Base-by-base conservation (phyloP, 2,329 filamentous ascomycete genomes). In the Trichophyton mentagrophytes region DNA sequence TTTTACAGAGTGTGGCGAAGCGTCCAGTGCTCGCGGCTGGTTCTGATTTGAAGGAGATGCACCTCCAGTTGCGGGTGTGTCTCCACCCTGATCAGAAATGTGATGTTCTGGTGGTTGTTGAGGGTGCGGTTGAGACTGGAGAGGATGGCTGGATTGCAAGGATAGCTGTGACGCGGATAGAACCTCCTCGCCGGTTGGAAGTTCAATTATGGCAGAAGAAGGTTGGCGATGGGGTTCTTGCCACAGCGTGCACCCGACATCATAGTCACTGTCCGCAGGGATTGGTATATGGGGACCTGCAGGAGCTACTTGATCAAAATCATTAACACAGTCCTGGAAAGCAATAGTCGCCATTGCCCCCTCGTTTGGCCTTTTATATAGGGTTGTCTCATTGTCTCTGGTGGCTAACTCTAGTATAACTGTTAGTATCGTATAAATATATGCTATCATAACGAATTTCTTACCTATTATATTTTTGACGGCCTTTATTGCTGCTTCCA, bases 101-200 rank as follows among this genome's bases (percentile, higher is more conserved):
- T 20, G 25, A 9, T 55, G 27, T 22, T 49, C 20, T 15, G 1
- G 13, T 30, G 22, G 20, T 8, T n/a, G 27, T 5, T 33, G 15
- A 20, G 8, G 30, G 15, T 17, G 49, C 2, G 15, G 3, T 20
- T 36, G 49, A 13, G 49, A 38, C 1, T 17, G n/a, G 2, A 7
- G 15, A 33, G 15, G 15, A 36, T 11, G 9, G 17, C 27, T 55
- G 15, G 49, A 20, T 4, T 15, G 30, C n/a, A 55, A 8, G 15
- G 17, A 55, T 55, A 55, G 25, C 13, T 55, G 49, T 25, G 59
- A 61, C 9, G 27, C 59, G 20, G 15, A 30, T 38, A 61, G 47
- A 38, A 47, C 59, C 30, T 62, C 59, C 17, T 58, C 61, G 5
- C 25, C 55, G 13, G 42, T 25, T 15, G 61, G 55, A 6, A 62